A percentile compares a stretch with the other conserved stretches of the same genome.
Conservation (phyloP, 805 yeast species). For the Lachancea fermentati region DNA sequence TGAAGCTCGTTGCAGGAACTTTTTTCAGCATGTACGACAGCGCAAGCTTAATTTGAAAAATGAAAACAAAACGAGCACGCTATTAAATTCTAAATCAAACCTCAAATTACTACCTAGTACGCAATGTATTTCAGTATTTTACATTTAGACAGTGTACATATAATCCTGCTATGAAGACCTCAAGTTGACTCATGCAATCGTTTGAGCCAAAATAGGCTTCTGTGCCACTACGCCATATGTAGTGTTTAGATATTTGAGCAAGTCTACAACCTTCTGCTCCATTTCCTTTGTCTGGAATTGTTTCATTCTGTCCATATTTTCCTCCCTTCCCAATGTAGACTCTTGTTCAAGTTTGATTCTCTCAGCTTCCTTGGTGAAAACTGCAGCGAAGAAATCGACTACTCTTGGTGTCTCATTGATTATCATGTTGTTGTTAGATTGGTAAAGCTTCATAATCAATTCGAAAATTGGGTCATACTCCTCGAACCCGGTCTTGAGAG, state of each 20-base stretch:
- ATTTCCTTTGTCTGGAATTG: conserved; percentile 72
- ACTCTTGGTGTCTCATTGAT: conserved; percentile 52
- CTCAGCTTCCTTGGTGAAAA: conserved; percentile 72
- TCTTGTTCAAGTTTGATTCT: conserved; percentile 62
- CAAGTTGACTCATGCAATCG: conserved; percentile 25
- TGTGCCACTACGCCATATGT: conserved; percentile 57
- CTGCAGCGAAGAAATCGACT: conserved; percentile 60
- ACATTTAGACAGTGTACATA: not conserved
- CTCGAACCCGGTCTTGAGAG: conserved; percentile 82
- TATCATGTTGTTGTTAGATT: conserved; percentile 51
- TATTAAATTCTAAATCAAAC: no score
- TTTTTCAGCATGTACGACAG: not conserved
- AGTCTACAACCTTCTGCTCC: conserved; percentile 56
- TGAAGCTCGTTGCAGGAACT: not conserved
- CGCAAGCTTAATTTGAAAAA: not conserved
- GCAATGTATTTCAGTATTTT: not conserved
- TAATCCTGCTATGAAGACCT: not conserved
- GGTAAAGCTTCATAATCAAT: conserved; percentile 67
- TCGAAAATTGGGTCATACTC: conserved; percentile 89
- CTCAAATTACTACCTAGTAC: not conserved
- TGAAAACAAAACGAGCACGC: no score
- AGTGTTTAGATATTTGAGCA: conserved; percentile 67
- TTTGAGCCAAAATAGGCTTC: conserved; percentile 33
- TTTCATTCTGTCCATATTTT: conserved; percentile 65
- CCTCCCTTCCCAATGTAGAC: conserved; percentile 82